A percentile compares a stretch with the other conserved stretches of the same genome.
phyloP scores from a whole-genome alignment of 805 yeast genomes.

The Nakazawaea ishiwadae region DNA sequence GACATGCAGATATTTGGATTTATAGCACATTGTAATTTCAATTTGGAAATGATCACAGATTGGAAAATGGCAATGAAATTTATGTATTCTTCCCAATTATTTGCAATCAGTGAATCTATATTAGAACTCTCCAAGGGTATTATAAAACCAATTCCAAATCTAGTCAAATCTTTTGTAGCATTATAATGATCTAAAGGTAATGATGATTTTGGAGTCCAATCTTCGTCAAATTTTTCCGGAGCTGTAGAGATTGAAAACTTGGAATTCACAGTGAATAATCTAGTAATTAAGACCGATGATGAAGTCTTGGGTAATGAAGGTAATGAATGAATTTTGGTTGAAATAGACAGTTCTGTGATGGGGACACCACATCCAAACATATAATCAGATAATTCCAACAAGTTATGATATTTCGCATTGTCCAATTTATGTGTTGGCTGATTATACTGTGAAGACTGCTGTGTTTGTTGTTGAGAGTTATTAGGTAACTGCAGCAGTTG shows the following conservation, averaged over 20 bases:
- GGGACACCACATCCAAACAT: conserved; percentile 58
- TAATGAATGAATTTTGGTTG: conserved; percentile 43
- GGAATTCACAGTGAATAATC: conserved; percentile 33
- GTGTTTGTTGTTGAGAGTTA: conserved; percentile 7
- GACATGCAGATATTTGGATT: conserved; percentile 3
- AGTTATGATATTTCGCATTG: conserved; percentile 34
- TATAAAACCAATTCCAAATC: conserved; percentile 45
- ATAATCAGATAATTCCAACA: conserved; percentile 41
- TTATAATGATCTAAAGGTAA: conserved; percentile 26
- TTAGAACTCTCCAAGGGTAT: conserved; percentile 37
- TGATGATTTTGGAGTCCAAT: conserved; percentile 42
- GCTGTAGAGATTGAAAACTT: conserved; percentile 19
- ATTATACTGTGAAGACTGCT: conserved; percentile 11
- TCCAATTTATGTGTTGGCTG: conserved; percentile 10
- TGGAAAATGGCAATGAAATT: conserved; percentile 36
- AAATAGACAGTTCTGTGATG: conserved; percentile 36
- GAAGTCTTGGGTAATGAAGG: conserved; percentile 36
- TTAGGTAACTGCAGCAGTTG: background rate
- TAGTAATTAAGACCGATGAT: conserved; percentile 38
- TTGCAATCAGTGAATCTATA: conserved; percentile 36
- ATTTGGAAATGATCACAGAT: conserved; percentile 1
- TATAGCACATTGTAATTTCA: conserved; percentile 4
- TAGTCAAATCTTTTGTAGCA: conserved; percentile 16
- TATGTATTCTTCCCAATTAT: conserved; percentile 45
- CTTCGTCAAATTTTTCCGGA: conserved; percentile 14